A percentile compares a stretch with the other conserved stretches of the same genome.
Evolutionary conservation across 495 filamentous ascomycete species (phyloP).

Genomic region (Aspergillus bridgeri): DNA sequence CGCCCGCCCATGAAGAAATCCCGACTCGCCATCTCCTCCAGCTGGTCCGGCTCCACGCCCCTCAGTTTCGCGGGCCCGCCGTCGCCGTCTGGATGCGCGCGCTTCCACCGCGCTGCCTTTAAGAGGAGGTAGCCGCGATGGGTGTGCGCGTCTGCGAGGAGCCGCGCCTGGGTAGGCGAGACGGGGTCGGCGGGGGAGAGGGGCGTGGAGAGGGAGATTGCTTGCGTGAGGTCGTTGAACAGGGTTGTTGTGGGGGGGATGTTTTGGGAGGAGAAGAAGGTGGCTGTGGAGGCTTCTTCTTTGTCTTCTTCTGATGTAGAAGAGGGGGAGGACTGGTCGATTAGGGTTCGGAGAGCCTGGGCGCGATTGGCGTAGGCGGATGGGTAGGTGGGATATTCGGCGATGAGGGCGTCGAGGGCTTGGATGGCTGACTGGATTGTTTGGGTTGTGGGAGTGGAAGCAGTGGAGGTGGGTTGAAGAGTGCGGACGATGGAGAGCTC

Average conservation of each 20-base stretch:
- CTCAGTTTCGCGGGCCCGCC: slow-evolving; percentile 33
- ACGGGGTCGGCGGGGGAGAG: slow-evolving; percentile 45
- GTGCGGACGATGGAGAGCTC: slow-evolving; percentile 30
- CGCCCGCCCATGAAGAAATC: slow-evolving; percentile 73
- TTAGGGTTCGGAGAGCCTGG: slow-evolving; percentile 59
- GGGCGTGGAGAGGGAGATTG: slow-evolving; percentile 65
- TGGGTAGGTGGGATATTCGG: slow-evolving; percentile 62
- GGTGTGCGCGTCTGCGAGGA: slow-evolving; percentile 69
- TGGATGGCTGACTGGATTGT: slow-evolving; percentile 30
- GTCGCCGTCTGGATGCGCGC: slow-evolving; percentile 2
- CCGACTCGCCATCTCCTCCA: slow-evolving; percentile 69
- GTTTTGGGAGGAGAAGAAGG: slow-evolving; percentile 21
- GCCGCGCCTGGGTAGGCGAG: slow-evolving; percentile 56
- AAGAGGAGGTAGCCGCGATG: slow-evolving; percentile 72
- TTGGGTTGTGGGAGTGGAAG: slow-evolving; percentile 13
- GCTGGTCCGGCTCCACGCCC: slow-evolving; percentile 44
- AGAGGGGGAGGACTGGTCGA: slow-evolving; percentile 18
- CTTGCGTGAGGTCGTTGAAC: slow-evolving; percentile 59
- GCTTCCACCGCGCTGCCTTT: slow-evolving; percentile 53
- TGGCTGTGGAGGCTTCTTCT: slow-evolving; percentile 2
- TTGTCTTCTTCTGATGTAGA: slow-evolving; percentile 8
- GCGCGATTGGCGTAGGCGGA: slow-evolving; percentile 75
- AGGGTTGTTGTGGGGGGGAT: slow-evolving; percentile 31
- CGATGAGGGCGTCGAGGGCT: slow-evolving; percentile 52
- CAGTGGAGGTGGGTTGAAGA: slow-evolving; percentile 19